A percentile compares a stretch with the other conserved stretches of the same genome.
Evolutionary conservation across 371 early-diverging fungal genomes (phyloP).

Genomic region (Capniomyces stellatus): DNA sequence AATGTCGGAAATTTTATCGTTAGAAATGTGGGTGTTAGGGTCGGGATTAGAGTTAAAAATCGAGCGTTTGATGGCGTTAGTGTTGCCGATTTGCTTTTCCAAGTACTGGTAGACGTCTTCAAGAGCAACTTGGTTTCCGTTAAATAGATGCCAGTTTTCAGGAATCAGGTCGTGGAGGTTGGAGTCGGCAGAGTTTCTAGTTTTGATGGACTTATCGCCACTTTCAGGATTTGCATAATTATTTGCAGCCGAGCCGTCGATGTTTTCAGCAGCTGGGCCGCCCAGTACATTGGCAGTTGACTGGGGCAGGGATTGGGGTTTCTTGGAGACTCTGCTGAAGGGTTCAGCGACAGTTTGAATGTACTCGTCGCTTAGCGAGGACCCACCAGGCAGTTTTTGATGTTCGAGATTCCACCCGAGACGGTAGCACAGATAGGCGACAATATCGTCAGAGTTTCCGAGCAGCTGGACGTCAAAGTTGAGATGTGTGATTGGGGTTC

Average conservation of each 20-base stretch:
- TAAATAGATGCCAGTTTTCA: background rate
- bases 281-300: too few relatives aligned
- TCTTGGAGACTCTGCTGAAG: too few relatives aligned
- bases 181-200: background rate
- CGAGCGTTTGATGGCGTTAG: too few relatives aligned
- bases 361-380: constrained; percentile 9
- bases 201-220: background rate
- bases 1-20: too few relatives aligned
- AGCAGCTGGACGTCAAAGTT: constrained; percentile 79
- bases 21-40: too few relatives aligned
- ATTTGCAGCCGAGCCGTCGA: background rate
- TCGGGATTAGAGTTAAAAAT: too few relatives aligned
- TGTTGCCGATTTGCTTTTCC: too few relatives aligned
- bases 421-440: constrained; percentile 51
- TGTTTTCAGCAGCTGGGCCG: too few relatives aligned
- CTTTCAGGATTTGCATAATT: background rate
- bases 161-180: background rate
- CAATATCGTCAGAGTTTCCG: constrained; percentile 74
- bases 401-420: constrained; percentile 44
- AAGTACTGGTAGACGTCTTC: background rate
- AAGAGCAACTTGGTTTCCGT: background rate
- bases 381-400: constrained; percentile 11
- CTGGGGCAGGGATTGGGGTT: too few relatives aligned
- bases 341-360: background rate
- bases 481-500: constrained; percentile 60